phyloP scores from a whole-genome alignment of 1,284 basidiomycete species.

The Cutaneotrichosporon sp. region DNA sequence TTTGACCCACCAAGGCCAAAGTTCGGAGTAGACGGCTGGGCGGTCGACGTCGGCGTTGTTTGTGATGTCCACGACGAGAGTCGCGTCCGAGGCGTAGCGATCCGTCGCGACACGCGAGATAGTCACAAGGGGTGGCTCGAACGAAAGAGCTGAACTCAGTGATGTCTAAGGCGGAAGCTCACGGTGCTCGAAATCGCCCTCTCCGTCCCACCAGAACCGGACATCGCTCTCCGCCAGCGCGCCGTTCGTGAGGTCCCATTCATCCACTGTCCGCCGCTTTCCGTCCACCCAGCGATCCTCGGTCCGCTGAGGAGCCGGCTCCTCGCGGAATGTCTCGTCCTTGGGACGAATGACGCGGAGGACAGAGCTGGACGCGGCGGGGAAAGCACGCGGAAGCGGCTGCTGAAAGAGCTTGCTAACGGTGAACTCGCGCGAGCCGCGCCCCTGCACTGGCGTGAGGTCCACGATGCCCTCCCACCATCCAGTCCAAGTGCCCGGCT shows the following conservation, averaged over 20 bases:
- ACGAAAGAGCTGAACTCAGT: conserved; percentile 6
- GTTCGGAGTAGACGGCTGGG: conserved; percentile 73
- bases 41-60: conserved; percentile 59
- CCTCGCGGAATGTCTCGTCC: neutral
- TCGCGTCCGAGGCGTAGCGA: conserved; percentile 68
- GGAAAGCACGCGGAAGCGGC: conserved; percentile 54
- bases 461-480: conserved; percentile 78
- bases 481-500: conserved; percentile 56
- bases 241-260: conserved; percentile 30
- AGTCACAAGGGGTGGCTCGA: conserved; percentile 54
- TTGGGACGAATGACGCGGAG: conserved; percentile 34
- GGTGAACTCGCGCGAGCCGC: conserved; percentile 66
- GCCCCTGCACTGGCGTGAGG: conserved; percentile 57
- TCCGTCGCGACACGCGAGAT: conserved; percentile 69
- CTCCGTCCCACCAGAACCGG: conserved; percentile 47
- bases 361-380: conserved; percentile 56
- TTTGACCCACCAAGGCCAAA: conserved; percentile 87
- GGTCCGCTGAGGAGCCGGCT: neutral
- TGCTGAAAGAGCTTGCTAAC: conserved; percentile 68
- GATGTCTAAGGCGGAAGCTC: conserved; percentile 11
- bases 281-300: conserved; percentile 34
- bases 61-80: conserved; percentile 62
- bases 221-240: conserved; percentile 29
- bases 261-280: conserved; percentile 17
- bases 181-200: conserved; percentile 49